Base-by-base conservation (phyloP, 805 yeast species). In the Schwanniomyces pseudopolymorphus region DNA sequence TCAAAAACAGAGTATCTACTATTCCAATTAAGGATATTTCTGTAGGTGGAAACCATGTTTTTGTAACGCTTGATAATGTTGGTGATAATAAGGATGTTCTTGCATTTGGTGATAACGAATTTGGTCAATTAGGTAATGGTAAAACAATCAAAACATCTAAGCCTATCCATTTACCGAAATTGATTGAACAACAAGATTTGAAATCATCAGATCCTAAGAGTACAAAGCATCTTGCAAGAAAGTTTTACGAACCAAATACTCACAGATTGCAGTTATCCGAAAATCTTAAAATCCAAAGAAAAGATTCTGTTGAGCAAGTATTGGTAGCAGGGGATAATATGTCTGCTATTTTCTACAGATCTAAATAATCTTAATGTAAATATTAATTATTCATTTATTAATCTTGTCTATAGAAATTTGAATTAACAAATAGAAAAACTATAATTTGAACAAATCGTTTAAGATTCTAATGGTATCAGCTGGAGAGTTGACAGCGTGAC, bases 401-500 rank as follows among this genome's bases (percentile, higher is more conserved):
- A 21, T 33, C 22, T 33, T 33, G 22, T 33, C 22, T 33, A 19
- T 19, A 33, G 20, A 14, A 33, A n/a, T 14, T 33, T 13, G 16
- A 27, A 27, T 13, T n/a, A 13, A 13, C 7, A 13, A 27, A 13
- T 6, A 27, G 5, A 5, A 27, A 36, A 14, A 31, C 31, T 24
- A 24, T 57, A 80, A 71, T 50, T 77, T 68, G 72, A 92, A 94
- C 47, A 86, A 61, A 70, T 94, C 96, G 67, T 83, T 87, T 70
- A 94, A 81, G 74, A 88, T 86, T 59, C 72, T 81, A 57, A 83
- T 83, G 57, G 99, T 94, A 72, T 94, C 99, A 39, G 72, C 87
- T 58, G 99, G 99, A 59, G 79, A 74, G 60, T 80, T 78, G 57
- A 94, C 98, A 50, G 97, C 83, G 66, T 94, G 98, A 60, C 99